A percentile compares a stretch with the other conserved stretches of the same genome.
Evolutionary conservation across 2,329 filamentous ascomycete species (phyloP).

Genomic region (Pochonia chlamydosporia): DNA sequence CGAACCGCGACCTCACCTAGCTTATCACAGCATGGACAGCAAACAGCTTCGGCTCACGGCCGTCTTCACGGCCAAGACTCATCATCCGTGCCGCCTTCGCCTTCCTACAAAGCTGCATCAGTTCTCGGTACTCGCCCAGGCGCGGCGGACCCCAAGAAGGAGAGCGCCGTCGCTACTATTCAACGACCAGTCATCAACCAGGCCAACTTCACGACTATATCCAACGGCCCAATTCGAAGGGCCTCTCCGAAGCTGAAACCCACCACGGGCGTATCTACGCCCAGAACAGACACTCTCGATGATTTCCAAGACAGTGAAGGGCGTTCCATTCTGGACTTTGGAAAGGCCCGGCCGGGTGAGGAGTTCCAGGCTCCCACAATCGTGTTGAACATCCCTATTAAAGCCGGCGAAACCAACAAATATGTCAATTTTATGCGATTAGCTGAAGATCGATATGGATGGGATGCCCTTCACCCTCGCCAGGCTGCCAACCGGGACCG

Average conservation of each 20-base stretch:
- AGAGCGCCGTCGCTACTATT: conserved; percentile 19
- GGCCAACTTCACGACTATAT: conserved; percentile 35
- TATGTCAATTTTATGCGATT: conserved; percentile 94
- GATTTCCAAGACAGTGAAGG: conserved; percentile 39
- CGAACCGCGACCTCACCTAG: conserved; percentile 22
- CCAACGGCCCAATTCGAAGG: conserved; percentile 38
- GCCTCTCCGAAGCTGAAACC: conserved; percentile 43
- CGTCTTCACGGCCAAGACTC: conserved; percentile 29
- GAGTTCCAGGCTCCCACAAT: conserved; percentile 67
- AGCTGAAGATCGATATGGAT: conserved; percentile 90
- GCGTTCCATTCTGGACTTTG: conserved; percentile 57
- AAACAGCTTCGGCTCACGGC: conserved; percentile 20
- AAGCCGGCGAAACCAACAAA: conserved; percentile 71
- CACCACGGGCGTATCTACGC: conserved; percentile 34
- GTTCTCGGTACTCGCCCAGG: conserved; percentile 25
- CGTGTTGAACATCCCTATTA: conserved; percentile 73
- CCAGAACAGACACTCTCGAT: conserved; percentile 44
- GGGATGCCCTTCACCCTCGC: conserved; percentile 87
- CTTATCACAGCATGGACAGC: conserved; percentile 21
- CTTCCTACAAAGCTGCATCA: conserved; percentile 29
- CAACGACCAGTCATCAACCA: conserved; percentile 29
- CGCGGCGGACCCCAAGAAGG: conserved; percentile 33
- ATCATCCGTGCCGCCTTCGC: conserved; percentile 36
- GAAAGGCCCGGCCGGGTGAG: conserved; percentile 52
- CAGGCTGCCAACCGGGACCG: conserved; percentile 84